These are phyloP conservation scores for Mallotus repandus DNA, from an alignment of 441 rosid species.

Conservation along the genomic window DNA sequence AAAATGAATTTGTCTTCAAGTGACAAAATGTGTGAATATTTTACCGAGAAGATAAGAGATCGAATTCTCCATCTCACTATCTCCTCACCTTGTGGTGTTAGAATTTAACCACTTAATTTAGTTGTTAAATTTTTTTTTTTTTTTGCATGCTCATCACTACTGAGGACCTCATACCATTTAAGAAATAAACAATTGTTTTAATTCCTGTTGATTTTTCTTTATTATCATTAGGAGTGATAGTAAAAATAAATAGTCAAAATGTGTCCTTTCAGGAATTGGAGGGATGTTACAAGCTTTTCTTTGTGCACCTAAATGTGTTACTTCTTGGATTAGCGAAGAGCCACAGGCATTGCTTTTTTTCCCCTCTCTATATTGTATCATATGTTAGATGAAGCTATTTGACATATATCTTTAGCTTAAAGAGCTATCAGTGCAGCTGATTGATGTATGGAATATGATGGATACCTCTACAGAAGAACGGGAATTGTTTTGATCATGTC, in stretches of 20 bases:
- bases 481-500: conserved; percentile 73
- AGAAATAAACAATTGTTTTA: not conserved
- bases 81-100: too few relatives aligned
- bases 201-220: not conserved
- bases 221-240: not conserved
- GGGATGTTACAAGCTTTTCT: not conserved
- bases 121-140: too few relatives aligned
- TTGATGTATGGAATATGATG: conserved; percentile 97
- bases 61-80: too few relatives aligned
- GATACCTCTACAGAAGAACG: conserved; percentile 92
- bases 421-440: conserved; percentile 78
- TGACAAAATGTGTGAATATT: too few relatives aligned
- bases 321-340: not conserved
- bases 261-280: not conserved
- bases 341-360: not conserved
- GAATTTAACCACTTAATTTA: too few relatives aligned
- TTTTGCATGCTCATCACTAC: too few relatives aligned
- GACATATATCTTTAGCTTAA: conserved; percentile 60
- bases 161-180: not conserved
- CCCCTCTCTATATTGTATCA: too few relatives aligned
- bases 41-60: too few relatives aligned
- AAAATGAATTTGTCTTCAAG: too few relatives aligned
- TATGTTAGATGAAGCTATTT: conserved; percentile 11
- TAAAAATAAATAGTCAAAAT: too few relatives aligned
- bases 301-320: not conserved